Percentiles rank a stretch among this genome's conserved stretches.
phyloP scores from a whole-genome alignment of 2,329 filamentous ascomycete species.

The Cercospora sojina region DNA sequence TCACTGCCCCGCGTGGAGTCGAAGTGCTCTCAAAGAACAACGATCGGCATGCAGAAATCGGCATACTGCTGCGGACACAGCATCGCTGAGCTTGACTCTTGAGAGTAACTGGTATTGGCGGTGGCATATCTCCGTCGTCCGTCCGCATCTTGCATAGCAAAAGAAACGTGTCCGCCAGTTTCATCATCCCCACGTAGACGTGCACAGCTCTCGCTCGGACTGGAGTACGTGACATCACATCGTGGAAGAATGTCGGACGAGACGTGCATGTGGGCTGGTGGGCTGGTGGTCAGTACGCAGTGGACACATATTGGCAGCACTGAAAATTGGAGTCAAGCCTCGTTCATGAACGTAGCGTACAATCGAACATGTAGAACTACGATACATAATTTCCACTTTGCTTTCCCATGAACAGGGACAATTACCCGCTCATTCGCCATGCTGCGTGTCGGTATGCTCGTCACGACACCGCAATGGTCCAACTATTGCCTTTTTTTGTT shows the following conservation, averaged over 20 bases:
- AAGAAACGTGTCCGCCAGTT: background rate
- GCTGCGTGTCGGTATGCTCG: background rate
- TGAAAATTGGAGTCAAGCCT: background rate
- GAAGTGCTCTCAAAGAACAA: background rate
- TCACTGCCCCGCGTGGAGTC: background rate
- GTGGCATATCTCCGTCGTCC: background rate
- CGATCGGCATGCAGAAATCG: background rate
- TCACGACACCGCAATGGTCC: background rate
- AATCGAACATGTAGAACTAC: conserved; percentile 10
- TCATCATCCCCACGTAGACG: background rate
- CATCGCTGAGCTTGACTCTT: background rate
- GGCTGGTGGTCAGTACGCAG: background rate
- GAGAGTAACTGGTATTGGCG: background rate
- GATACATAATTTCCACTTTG: conserved; percentile 3
- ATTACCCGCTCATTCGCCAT: conserved; percentile 1
- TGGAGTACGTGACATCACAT: background rate
- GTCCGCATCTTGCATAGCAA: background rate
- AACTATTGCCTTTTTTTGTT: background rate
- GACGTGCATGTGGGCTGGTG: background rate
- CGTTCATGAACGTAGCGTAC: background rate
- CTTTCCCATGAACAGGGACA: background rate
- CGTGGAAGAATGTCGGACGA: background rate
- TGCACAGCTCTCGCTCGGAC: background rate
- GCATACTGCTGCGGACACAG: background rate
- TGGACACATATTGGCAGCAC: background rate